Evolutionary conservation across 164 flowering plant genomes (phyloP).

Genomic region (Santalum album): DNA sequence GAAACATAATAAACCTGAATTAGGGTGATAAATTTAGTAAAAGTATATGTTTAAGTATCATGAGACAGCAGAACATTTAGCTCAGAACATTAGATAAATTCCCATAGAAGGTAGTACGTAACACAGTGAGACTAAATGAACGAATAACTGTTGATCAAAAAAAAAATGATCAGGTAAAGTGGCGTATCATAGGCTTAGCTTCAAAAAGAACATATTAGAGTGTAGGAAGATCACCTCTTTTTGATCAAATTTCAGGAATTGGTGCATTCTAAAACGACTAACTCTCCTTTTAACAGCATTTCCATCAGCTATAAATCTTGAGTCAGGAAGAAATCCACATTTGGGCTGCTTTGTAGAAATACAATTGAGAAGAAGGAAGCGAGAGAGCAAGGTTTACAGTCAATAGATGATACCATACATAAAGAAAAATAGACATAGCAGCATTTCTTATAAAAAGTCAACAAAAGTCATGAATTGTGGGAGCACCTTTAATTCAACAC

Average conservation of each 20-base stretch:
- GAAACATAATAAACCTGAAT: constrained; percentile 11
- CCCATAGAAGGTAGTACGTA: too few species aligned
- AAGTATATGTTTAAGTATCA: background rate
- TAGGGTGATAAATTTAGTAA: background rate
- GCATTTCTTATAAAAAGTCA: background rate
- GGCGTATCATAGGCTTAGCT: too few species aligned
- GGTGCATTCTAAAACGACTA: constrained; percentile 83
- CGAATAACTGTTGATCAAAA: too few species aligned
- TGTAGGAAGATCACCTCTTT: constrained; percentile 43
- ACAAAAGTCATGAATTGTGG: too few species aligned
- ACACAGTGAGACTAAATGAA: too few species aligned
- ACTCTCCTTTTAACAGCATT: constrained; percentile 51
- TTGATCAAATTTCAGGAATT: constrained; percentile 59
- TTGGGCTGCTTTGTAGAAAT: constrained; percentile 59
- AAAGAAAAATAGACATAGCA: background rate
- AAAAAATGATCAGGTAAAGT: too few species aligned
- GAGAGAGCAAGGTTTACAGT: background rate
- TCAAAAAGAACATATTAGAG: background rate
- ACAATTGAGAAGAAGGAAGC: background rate
- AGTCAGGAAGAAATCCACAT: constrained; percentile 89
- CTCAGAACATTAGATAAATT: too few species aligned
- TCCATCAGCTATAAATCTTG: constrained; percentile 53
- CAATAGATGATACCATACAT: background rate
- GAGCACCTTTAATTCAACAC: constrained; percentile 90
- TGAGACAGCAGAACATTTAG: too few species aligned